Base-by-base conservation (phyloP, 345 rosid genomes). In the Citrus reticulata region DNA sequence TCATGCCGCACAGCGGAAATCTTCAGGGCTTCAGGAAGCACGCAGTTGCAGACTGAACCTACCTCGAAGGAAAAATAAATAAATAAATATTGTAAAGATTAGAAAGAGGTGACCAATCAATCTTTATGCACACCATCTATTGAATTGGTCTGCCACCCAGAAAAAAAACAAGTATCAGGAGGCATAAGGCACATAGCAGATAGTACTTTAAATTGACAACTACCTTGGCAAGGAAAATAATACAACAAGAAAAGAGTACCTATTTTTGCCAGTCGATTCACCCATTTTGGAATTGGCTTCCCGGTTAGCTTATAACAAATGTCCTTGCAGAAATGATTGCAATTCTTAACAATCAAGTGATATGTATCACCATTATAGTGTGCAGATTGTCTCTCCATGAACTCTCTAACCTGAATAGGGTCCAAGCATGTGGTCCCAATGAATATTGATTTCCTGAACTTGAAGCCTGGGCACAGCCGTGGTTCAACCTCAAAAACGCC, bases 401-500 rank as follows among this genome's bases (percentile, higher is more conserved):
- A 94, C 82, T 93, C 93, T 69, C 98, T 94, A 67, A 93, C 89
- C 82, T 91, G 97, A 22, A 84, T 70, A 1, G 97, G 92, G 83
- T 96, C 95, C 82, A 96, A 85, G 79, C 87, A 82, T 1, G 99
- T 96, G 42, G 94, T 94, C 79, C 99, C 99, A 29, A 96, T 88
- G 81, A 89, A 88, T 88, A 94, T 86, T 1, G 98, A 90, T 79
- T 87, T 93, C 94, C 94, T 91, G 83, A 94, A 94, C 87, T 93
- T 90, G 94, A 91, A 96, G 4, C 99, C 99, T 3, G 98, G 99
- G 81, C 98, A 94, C 37, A 89, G 91, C 30, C 93, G 84, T 40
- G 99, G 99, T 76, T 96, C 99, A 29, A 91, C 94, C 90, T 94
- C 99, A 77, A 94, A 96, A 25, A 96, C 95, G 61, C 99, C 99